Conservation (phyloP, 257 asterid genomes). For the Nicotiana noctiflora region DNA sequence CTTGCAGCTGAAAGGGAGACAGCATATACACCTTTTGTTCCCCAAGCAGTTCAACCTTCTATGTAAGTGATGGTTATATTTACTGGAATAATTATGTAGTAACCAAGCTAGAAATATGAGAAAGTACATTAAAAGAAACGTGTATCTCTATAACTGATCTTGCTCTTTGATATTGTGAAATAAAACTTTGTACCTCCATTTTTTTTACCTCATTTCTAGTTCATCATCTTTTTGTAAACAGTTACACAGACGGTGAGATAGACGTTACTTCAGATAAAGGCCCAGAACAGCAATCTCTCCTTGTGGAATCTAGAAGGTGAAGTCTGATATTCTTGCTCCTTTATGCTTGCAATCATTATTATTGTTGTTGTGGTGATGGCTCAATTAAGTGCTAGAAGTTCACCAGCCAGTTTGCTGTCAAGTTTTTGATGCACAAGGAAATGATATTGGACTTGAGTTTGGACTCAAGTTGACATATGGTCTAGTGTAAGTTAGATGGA, state of each 20-base stretch:
- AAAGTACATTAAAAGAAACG: background rate
- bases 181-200: background rate
- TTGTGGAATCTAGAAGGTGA: slow-evolving; percentile 75
- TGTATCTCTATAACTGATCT: background rate
- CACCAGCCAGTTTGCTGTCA: background rate
- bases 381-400: background rate
- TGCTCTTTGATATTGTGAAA: background rate
- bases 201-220: slow-evolving; percentile 9
- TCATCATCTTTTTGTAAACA: slow-evolving; percentile 21
- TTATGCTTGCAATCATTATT: background rate
- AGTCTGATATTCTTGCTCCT: background rate
- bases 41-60: slow-evolving; percentile 44
- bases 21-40: slow-evolving; percentile 62
- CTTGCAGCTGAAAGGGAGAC: slow-evolving; percentile 51
- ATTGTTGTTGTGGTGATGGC: background rate
- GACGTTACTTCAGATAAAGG: slow-evolving; percentile 38
- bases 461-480: background rate
- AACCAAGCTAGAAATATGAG: background rate
- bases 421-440: slow-evolving; percentile 4
- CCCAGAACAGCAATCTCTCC: slow-evolving; percentile 59
- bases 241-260: slow-evolving; percentile 51
- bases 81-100: background rate
- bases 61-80: slow-evolving; percentile 34
- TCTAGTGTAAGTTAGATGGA: background rate
- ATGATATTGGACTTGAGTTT: background rate